Evolutionary conservation across 495 filamentous ascomycete species (phyloP), one percentile per base, ranked within the genome.

Genomic region (Penicillium flavigenum): DNA sequence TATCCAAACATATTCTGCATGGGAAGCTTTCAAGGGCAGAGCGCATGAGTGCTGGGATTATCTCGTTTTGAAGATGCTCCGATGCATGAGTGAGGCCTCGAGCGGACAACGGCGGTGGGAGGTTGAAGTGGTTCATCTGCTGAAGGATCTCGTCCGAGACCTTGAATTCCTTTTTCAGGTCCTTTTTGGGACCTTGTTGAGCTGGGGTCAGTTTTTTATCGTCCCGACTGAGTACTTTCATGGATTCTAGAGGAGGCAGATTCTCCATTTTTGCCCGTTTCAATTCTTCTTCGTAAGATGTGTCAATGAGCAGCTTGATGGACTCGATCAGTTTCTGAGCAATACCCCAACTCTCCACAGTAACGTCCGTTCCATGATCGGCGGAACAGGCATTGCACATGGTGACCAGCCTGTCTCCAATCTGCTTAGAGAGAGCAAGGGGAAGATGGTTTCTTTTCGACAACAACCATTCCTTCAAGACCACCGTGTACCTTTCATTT

Each of bases 1-100:
- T 46, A 19, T 62, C 48, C 27, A 58, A 29, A n/a, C 67, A 70
- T 11, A 55, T 17, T 29, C 60, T 51, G 36, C 67, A 70, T 5
- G 67, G 67, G 20, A 70, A 68, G 8, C 38, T 68, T 19, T 51
- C 34, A 5, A 60, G 16, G 2, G 57, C 51, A 5, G 42, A 29
- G 19, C 32, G 52, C 42, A 70, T 26, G 3, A 68, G 49, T 3
- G 47, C 16, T 10, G 57, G 46, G 0, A 57, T 55, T 12, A 41
- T 56, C 1, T 47, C 43, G 5, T 26, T 53, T 47, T 59, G 29
- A 17, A 66, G 47, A 2, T 47, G 27, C 8, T 63, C 51, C 4
- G 47, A 8, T 3, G 61, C 39, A 26, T 60, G 42, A 3, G 49
- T 16, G 19, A 65, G 34, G 0, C 47, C 47, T 20, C 60, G 49